phyloP scores from a whole-genome alignment of 2,329 filamentous ascomycete species.

The Colletotrichum kahawae region DNA sequence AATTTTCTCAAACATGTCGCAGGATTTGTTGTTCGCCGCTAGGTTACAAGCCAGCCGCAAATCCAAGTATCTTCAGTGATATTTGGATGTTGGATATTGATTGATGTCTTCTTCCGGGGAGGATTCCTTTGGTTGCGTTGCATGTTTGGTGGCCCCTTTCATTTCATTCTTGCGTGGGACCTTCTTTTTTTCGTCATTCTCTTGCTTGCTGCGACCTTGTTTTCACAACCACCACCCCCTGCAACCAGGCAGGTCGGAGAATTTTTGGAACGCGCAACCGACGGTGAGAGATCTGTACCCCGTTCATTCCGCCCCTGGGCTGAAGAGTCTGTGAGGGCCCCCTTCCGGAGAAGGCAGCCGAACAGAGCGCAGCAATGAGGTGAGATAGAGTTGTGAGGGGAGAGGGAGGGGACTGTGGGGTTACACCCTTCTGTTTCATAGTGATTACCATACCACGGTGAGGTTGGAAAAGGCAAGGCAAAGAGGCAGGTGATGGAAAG shows the following conservation, averaged over 20 bases:
- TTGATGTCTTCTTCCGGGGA: neutral
- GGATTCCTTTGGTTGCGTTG: neutral
- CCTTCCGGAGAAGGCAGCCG: neutral
- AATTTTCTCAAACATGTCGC: constrained; percentile 11
- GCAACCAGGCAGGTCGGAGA: neutral
- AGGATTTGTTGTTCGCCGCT: neutral
- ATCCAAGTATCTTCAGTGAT: neutral
- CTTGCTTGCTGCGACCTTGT: neutral
- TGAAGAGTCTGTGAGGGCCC: neutral
- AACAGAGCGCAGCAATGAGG: neutral
- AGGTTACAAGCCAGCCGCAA: neutral
- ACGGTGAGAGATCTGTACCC: neutral
- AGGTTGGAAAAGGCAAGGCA: neutral
- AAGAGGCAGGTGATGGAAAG: neutral
- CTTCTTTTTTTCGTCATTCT: neutral
- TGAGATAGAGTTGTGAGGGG: neutral
- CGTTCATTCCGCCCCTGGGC: neutral
- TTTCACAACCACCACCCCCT: neutral
- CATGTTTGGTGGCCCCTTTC: neutral
- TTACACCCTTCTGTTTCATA: neutral
- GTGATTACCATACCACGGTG: neutral
- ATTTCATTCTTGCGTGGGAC: neutral
- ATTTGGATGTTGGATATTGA: neutral
- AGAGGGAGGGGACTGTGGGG: neutral
- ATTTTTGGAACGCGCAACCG: neutral